Evolutionary conservation across 495 filamentous ascomycete genomes (phyloP).

Genomic region (Penicillium salamii): DNA sequence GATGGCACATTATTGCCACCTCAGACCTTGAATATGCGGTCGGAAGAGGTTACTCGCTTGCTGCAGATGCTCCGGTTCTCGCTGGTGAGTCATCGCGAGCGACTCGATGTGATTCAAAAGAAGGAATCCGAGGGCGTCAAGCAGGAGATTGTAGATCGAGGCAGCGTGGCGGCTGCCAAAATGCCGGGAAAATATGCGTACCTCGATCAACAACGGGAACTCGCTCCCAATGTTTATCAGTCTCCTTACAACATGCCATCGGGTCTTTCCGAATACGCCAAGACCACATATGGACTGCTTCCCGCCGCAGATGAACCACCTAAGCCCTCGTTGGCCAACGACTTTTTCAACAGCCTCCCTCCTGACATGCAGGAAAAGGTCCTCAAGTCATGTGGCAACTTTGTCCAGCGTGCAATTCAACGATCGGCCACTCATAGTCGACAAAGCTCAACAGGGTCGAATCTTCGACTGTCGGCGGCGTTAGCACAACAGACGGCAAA

Average conservation of each 20-base stretch:
- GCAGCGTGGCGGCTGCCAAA: constrained; percentile 32
- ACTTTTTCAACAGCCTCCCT: constrained; percentile 43
- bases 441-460: constrained; percentile 39
- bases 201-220: constrained; percentile 41
- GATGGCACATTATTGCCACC: constrained; percentile 43
- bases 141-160: constrained; percentile 33
- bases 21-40: constrained; percentile 48
- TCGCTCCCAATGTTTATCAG: constrained; percentile 44
- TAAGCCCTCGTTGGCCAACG: constrained; percentile 43
- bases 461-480: constrained; percentile 42
- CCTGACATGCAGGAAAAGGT: constrained; percentile 43
- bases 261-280: constrained; percentile 45
- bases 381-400: constrained; percentile 46
- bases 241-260: constrained; percentile 51
- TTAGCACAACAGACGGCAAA: constrained; percentile 47
- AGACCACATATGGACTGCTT: constrained; percentile 38
- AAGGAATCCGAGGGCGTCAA: constrained; percentile 41
- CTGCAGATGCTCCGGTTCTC: constrained; percentile 50
- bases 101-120: constrained; percentile 44
- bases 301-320: constrained; percentile 38
- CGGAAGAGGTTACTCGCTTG: constrained; percentile 45
- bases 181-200: constrained; percentile 45
- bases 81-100: constrained; percentile 45
- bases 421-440: constrained; percentile 44
- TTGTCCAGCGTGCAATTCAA: constrained; percentile 44